Evolutionary conservation across 2,329 filamentous ascomycete genomes (phyloP).

Genomic region (Aspergillus unguis): DNA sequence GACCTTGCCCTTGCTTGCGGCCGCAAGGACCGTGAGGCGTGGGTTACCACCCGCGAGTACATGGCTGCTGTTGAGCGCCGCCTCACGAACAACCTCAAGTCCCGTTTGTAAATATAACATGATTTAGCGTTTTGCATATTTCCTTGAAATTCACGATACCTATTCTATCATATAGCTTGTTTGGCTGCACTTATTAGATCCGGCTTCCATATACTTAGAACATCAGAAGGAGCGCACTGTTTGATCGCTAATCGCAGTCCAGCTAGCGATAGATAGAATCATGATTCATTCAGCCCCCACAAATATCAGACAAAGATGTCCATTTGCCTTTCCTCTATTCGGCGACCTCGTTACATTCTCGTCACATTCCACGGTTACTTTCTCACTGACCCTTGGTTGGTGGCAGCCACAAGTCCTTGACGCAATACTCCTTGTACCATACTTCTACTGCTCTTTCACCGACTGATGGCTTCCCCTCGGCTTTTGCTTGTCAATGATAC

Average conservation of each 20-base stretch:
- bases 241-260: too few relatives aligned
- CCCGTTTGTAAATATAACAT: slow-evolving; percentile 30
- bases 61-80: slow-evolving; percentile 86
- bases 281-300: too few relatives aligned
- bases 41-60: slow-evolving; percentile 91
- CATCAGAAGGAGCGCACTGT: too few relatives aligned
- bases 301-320: too few relatives aligned
- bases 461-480: background rate
- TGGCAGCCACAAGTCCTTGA: slow-evolving; percentile 12
- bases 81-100: slow-evolving; percentile 68
- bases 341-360: background rate
- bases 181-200: slow-evolving; percentile 10
- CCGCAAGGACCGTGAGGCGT: slow-evolving; percentile 76
- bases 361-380: background rate
- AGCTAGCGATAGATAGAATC: too few relatives aligned
- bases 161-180: slow-evolving; percentile 14
- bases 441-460: background rate
- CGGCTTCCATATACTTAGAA: too few relatives aligned
- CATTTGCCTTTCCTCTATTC: background rate
- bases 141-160: slow-evolving; percentile 15
- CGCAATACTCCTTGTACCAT: slow-evolving; percentile 13
- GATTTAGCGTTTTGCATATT: slow-evolving; percentile 5
- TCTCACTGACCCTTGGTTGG: background rate
- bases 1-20: slow-evolving; percentile 93
- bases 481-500: too few relatives aligned